Evolutionary conservation across 139 green algal species (phyloP).

Genomic region (Tetradesmus lagerheimii): DNA sequence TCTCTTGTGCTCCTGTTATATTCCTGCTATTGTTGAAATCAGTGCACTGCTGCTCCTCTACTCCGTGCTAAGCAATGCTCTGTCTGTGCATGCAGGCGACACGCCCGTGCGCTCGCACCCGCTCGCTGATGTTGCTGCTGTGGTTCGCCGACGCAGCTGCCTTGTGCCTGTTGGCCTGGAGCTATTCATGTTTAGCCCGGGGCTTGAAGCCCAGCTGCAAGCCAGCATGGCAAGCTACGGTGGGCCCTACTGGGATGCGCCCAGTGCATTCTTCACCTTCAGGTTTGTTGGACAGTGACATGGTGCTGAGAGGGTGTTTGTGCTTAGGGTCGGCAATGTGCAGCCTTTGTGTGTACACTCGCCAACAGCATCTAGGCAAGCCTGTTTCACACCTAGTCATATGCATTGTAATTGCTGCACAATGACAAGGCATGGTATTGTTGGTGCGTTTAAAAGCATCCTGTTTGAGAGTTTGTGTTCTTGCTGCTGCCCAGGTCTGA

Average conservation of each 20-base stretch:
- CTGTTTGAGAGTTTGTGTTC: neutral
- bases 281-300: constrained; percentile 51
- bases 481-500: constrained; percentile 48
- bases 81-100: constrained; percentile 56
- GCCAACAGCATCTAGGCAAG: no score
- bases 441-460: no score
- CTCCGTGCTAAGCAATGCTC: neutral
- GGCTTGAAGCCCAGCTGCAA: neutral
- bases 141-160: constrained; percentile 75
- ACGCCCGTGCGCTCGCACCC: constrained; percentile 72
- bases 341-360: no score
- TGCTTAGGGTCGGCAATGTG: no score
- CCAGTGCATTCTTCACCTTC: constrained; percentile 87
- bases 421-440: no score
- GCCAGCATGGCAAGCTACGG: neutral
- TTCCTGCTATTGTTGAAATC: no score
- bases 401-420: no score
- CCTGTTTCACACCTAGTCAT: no score
- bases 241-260: constrained; percentile 72
- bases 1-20: no score
- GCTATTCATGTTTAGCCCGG: constrained; percentile 76
- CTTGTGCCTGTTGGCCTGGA: constrained; percentile 80
- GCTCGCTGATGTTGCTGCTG: constrained; percentile 77
- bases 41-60: no score
- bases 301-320: no score